Conservation (phyloP, 108 stramenopile genomes). For the Nitzschia putrida region DNA sequence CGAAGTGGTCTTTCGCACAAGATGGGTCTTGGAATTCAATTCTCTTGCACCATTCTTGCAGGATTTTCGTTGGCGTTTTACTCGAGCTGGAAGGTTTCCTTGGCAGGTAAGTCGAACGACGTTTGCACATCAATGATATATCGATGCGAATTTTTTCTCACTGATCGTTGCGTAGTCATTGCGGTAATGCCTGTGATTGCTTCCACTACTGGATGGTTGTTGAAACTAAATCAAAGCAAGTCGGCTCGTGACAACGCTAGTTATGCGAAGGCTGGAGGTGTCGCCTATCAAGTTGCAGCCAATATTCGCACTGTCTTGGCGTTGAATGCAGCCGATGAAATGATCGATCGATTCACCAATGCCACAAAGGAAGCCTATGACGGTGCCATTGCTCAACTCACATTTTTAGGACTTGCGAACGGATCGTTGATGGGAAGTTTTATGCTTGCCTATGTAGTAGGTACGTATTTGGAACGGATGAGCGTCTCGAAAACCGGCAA, state of each 20-base stretch:
- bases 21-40: slow-evolving; percentile 41
- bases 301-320: slow-evolving; percentile 50
- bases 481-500: slow-evolving; percentile 17
- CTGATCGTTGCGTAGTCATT: slow-evolving; percentile 20
- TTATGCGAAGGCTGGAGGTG: slow-evolving; percentile 47
- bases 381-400: slow-evolving; percentile 2
- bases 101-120: background rate
- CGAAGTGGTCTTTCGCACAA: slow-evolving; percentile 38
- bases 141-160: background rate
- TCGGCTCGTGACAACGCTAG: slow-evolving; percentile 32
- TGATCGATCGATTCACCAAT: slow-evolving; percentile 39
- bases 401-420: slow-evolving; percentile 41
- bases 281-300: slow-evolving; percentile 43
- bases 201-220: slow-evolving; percentile 5
- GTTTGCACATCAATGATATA: no score
- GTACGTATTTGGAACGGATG: slow-evolving; percentile 30
- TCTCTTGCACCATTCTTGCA: slow-evolving; percentile 31
- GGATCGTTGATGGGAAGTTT: slow-evolving; percentile 40
- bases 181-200: slow-evolving; percentile 42
- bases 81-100: background rate
- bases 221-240: slow-evolving; percentile 35
- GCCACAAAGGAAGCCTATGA: slow-evolving; percentile 62
- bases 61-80: slow-evolving; percentile 49
- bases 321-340: slow-evolving; percentile 42
- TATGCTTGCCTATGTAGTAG: slow-evolving; percentile 35